Percentiles rank a stretch among this genome's conserved stretches.
These are phyloP conservation scores for Lophiotrema nucula DNA, from an alignment of 495 filamentous ascomycete species.

Conservation along the genomic window DNA sequence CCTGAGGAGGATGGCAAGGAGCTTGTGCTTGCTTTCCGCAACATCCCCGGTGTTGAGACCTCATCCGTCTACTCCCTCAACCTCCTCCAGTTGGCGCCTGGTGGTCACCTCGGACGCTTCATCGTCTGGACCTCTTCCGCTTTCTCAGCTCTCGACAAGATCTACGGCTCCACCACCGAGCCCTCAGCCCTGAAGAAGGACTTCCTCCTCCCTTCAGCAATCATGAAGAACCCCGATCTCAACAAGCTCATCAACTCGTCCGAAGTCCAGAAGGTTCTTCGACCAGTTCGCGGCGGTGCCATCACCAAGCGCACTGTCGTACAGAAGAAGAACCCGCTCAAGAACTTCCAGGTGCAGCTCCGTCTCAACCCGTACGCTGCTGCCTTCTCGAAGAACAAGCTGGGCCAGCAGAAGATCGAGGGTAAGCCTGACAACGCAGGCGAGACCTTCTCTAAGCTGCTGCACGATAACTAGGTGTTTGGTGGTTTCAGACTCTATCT, in stretches of 20 bases:
- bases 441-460: conserved; percentile 52
- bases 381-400: conserved; percentile 77
- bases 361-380: conserved; percentile 96
- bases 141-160: conserved; percentile 89
- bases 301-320: conserved; percentile 84
- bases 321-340: conserved; percentile 99
- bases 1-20: conserved; percentile 89
- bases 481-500: conserved; percentile 7
- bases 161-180: conserved; percentile 88
- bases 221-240: conserved; percentile 88
- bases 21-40: conserved; percentile 89
- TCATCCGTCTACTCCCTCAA: conserved; percentile 91
- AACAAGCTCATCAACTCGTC: conserved; percentile 97
- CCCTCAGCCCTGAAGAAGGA: conserved; percentile 93
- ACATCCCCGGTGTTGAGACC: conserved; percentile 97
- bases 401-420: conserved; percentile 60
- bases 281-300: conserved; percentile 82
- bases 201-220: conserved; percentile 87
- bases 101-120: conserved; percentile 98
- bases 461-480: conserved; percentile 53
- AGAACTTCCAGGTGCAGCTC: conserved; percentile 95
- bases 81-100: conserved; percentile 97
- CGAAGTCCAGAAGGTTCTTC: conserved; percentile 92
- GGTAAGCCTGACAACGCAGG: conserved; percentile 54
- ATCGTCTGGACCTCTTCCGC: conserved; percentile 97